phyloP scores from a whole-genome alignment of 2,329 filamentous ascomycete species.

The Fusarium albidum region DNA sequence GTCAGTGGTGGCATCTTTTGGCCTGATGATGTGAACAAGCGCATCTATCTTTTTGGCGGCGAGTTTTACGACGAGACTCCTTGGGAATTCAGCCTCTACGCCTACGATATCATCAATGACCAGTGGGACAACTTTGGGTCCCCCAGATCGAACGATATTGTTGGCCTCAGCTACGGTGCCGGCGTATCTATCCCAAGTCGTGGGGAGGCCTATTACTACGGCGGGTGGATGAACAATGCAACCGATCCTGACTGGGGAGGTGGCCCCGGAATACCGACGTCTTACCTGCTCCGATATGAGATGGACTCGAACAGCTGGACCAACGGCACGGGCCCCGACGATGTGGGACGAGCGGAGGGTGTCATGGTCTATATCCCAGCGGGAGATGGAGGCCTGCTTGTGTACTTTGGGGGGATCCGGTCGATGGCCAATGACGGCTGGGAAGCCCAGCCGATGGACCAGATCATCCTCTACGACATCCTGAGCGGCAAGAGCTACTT shows the following conservation, averaged over 20 bases:
- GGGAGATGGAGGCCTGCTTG: slow-evolving; percentile 65
- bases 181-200: slow-evolving; percentile 61
- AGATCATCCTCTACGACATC: slow-evolving; percentile 68
- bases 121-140: slow-evolving; percentile 60
- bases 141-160: slow-evolving; percentile 48
- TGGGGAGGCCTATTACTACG: slow-evolving; percentile 68
- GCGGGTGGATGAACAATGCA: slow-evolving; percentile 66
- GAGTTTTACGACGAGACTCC: slow-evolving; percentile 60
- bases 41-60: slow-evolving; percentile 70
- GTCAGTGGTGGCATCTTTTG: slow-evolving; percentile 59
- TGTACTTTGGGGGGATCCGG: slow-evolving; percentile 69
- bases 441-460: slow-evolving; percentile 54
- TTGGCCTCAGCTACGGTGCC: slow-evolving; percentile 64
- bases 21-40: slow-evolving; percentile 69
- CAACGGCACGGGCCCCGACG: slow-evolving; percentile 63
- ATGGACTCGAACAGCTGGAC: slow-evolving; percentile 60
- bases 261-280: slow-evolving; percentile 56
- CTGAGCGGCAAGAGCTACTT: slow-evolving; percentile 65
- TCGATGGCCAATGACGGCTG: slow-evolving; percentile 58
- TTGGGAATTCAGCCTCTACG: slow-evolving; percentile 58
- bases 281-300: slow-evolving; percentile 63
- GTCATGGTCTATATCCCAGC: slow-evolving; percentile 67
- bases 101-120: slow-evolving; percentile 65
- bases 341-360: slow-evolving; percentile 64
- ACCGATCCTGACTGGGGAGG: slow-evolving; percentile 59